A percentile compares a stretch with the other conserved stretches of the same genome.
Evolutionary conservation across 768 basidiomycete species (phyloP).

Genomic region (Chlorophyllum brunneum): DNA sequence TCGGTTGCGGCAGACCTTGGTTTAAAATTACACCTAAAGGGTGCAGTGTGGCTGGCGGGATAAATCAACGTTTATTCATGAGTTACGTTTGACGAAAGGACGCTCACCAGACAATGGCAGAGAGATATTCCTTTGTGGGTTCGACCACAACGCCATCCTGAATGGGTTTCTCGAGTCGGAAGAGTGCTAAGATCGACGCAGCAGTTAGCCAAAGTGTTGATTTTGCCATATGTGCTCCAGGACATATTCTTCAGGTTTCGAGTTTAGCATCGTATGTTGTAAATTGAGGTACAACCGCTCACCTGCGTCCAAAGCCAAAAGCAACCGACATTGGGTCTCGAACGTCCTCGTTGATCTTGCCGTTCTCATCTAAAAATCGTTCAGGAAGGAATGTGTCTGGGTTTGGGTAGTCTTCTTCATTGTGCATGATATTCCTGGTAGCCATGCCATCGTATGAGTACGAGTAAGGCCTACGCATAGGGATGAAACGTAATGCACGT

Average conservation of each 20-base stretch:
- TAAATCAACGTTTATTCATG: too few relatives aligned
- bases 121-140: slow-evolving; percentile 16
- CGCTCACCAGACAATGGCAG: slow-evolving; percentile 20
- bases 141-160: slow-evolving; percentile 21
- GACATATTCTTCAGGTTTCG: slow-evolving; percentile 27
- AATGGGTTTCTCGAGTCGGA: slow-evolving; percentile 26
- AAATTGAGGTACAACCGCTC: slow-evolving; percentile 4
- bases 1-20: slow-evolving; percentile 21
- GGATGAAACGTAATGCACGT: not conserved
- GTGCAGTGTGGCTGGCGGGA: slow-evolving; percentile 21
- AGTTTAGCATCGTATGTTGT: slow-evolving; percentile 10
- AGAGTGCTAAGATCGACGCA: slow-evolving; percentile 29
- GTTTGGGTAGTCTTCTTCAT: slow-evolving; percentile 30
- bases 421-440: slow-evolving; percentile 29
- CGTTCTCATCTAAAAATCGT: slow-evolving; percentile 38
- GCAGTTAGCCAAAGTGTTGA: slow-evolving; percentile 24
- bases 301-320: slow-evolving; percentile 40
- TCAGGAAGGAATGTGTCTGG: slow-evolving; percentile 40
- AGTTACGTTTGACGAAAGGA: not conserved
- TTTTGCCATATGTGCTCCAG: slow-evolving; percentile 29
- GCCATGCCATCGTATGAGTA: not conserved
- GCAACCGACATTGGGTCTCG: slow-evolving; percentile 31
- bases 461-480: not conserved
- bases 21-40: slow-evolving; percentile 25
- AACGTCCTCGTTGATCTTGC: slow-evolving; percentile 26